Base-by-base conservation (phyloP, 1,284 basidiomycete genomes). In the Apiotrichum gracile region DNA sequence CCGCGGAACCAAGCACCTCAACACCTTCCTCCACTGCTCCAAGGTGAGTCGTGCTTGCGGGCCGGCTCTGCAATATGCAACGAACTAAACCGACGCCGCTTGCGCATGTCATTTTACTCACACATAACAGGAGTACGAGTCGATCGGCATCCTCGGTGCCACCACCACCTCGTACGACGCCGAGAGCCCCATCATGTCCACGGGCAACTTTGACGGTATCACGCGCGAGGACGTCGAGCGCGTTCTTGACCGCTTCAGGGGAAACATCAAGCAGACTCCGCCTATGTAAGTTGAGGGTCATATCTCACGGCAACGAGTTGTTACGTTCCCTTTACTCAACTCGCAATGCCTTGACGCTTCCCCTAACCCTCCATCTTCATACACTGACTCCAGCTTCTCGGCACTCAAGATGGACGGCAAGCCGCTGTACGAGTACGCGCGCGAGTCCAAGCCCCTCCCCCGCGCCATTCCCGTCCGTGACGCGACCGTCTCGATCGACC, bases 331-430 rank as follows among this genome's bases (percentile, higher is more conserved):
- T 38, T 12, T 24, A 3, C 5, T 33, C 21, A 5, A 31, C 29
- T 16, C 1, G 0, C 7, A 12, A 4, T 17, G 22, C 26, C n/a
- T 8, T 29, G 17, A 12, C 19, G 10, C 16, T 21, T 9, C 5
- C 13, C 12, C 2, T 3, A 35, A 7, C 16, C 16, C 34, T 31
- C 31, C 9, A 4, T 10, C 16, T 31, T 14, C 9, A 4, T 8
- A 44, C 29, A 4, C 54, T 53, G 43, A 52, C 43, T 2, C 14
- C 61, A 97, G 92, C 70, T 99, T 94, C 76, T 98, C 94, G 13
- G 96, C 96, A 0, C 79, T 98, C 39, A 94, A 97, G 74, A 98
- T 98, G 90, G 92, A 98, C 64, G 96, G 96, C 2, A 92, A 84
- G 74, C 88, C 91, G 2, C 74, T 98, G 27, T 93, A 98, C 72